Evolutionary conservation across 169 alveolate species (phyloP).

Genomic region (Cryptosporidium ubiquitum): DNA sequence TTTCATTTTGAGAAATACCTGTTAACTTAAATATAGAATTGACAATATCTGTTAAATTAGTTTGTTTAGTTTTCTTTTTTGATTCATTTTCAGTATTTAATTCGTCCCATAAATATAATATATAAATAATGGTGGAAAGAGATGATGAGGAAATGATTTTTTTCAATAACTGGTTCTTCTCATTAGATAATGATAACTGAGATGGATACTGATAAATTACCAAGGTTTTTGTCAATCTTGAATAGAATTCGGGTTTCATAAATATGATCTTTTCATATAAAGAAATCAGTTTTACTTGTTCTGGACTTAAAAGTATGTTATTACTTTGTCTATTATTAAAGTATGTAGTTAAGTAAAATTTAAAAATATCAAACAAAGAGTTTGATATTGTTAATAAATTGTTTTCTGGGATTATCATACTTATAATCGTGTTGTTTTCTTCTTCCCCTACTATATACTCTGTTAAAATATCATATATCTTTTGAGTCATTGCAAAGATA

Average conservation of each 20-base stretch:
- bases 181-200: not conserved
- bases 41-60: not conserved
- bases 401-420: constrained; percentile 9
- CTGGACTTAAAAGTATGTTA: not conserved
- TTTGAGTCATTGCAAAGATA: not conserved
- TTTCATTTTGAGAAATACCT: not conserved
- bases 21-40: not conserved
- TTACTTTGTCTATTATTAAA: not conserved
- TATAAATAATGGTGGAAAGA: constrained; percentile 16
- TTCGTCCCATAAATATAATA: constrained; percentile 69
- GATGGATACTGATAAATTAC: not conserved
- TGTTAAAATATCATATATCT: constrained; percentile 24
- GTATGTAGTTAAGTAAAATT: constrained; percentile 7
- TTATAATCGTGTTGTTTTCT: not conserved
- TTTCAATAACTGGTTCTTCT: not conserved
- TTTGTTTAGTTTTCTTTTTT: not conserved
- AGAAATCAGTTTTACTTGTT: not conserved
- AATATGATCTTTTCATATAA: constrained; percentile 32
- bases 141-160: constrained; percentile 25
- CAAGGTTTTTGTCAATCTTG: constrained; percentile 19
- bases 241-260: not conserved
- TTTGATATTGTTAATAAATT: constrained; percentile 16
- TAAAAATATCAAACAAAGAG: constrained; percentile 36
- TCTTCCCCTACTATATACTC: not conserved
- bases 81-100: not conserved